Percentiles rank a stretch among this genome's conserved stretches.
phyloP scores from a whole-genome alignment of 1,139 yeast genomes.

The Meyerozyma athensensis region DNA sequence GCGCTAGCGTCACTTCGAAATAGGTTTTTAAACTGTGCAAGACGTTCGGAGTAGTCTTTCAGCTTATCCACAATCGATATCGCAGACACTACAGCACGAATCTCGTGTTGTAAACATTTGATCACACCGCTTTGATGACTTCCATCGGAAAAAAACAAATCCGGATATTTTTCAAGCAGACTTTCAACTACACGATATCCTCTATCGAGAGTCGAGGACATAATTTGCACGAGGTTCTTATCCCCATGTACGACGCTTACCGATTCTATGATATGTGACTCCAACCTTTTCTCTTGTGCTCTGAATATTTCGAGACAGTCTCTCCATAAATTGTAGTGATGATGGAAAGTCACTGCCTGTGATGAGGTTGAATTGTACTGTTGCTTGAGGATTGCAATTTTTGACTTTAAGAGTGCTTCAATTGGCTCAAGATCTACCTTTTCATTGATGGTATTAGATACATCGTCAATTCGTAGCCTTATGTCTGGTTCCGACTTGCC shows the following conservation, averaged over 20 bases:
- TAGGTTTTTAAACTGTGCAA: background rate
- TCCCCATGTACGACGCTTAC: background rate
- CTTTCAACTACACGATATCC: background rate
- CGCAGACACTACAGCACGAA: background rate
- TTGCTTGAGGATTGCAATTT: constrained; percentile 22
- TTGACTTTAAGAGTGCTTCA: constrained; percentile 23
- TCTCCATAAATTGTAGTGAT: constrained; percentile 31
- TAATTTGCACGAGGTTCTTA: background rate
- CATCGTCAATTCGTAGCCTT: constrained; percentile 24
- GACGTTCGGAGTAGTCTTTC: background rate
- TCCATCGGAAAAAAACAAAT: background rate
- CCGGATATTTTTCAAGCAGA: background rate
- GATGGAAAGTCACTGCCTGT: constrained; percentile 28
- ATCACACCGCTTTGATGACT: background rate
- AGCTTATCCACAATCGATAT: background rate
- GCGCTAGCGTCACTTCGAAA: background rate
- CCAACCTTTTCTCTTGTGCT: constrained; percentile 24
- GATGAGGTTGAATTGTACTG: constrained; percentile 17
- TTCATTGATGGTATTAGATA: constrained; percentile 27
- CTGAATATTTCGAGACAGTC: constrained; percentile 29
- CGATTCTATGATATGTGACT: constrained; percentile 16
- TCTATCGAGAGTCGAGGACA: background rate
- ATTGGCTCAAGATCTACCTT: constrained; percentile 36
- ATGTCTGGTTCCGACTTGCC: background rate
- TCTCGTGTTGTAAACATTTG: background rate